phyloP scores from a whole-genome alignment of 2,329 filamentous ascomycete species.

The Thielaviopsis punctulata region DNA sequence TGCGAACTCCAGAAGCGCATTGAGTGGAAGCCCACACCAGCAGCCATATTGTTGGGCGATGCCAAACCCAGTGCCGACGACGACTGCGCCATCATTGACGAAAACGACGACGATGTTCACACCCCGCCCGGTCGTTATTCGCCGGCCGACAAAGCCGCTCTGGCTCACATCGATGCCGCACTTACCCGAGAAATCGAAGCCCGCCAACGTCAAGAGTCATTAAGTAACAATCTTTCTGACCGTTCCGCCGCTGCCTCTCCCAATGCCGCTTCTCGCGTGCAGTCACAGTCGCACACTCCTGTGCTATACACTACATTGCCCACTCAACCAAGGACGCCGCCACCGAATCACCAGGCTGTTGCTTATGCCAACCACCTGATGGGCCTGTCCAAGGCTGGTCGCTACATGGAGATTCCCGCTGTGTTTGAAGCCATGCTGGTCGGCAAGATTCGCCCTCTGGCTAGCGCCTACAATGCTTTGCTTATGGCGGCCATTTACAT shows the following conservation, averaged over 20 bases:
- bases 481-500: slow-evolving; percentile 71
- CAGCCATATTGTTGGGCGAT: slow-evolving; percentile 34
- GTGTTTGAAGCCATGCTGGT: slow-evolving; percentile 83
- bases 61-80: slow-evolving; percentile 17
- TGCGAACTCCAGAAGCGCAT: slow-evolving; percentile 79
- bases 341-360: slow-evolving; percentile 44
- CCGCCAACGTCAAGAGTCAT: slow-evolving; percentile 27
- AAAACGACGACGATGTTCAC: slow-evolving; percentile 15
- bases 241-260: slow-evolving; percentile 23
- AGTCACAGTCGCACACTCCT: slow-evolving; percentile 26
- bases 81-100: slow-evolving; percentile 10
- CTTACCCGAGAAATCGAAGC: slow-evolving; percentile 61
- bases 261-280: slow-evolving; percentile 21
- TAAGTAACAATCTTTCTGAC: slow-evolving; percentile 25
- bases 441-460: slow-evolving; percentile 63
- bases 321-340: slow-evolving; percentile 38
- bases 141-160: slow-evolving; percentile 34
- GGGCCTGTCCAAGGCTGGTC: slow-evolving; percentile 50
- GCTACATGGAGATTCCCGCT: slow-evolving; percentile 74
- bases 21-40: slow-evolving; percentile 60
- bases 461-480: slow-evolving; percentile 81
- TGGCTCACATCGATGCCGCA: slow-evolving; percentile 73
- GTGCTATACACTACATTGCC: slow-evolving; percentile 26
- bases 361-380: slow-evolving; percentile 65
- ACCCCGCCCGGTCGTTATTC: slow-evolving; percentile 17